phyloP scores from a whole-genome alignment of 805 yeast genomes.

The Yarrowia bubula region DNA sequence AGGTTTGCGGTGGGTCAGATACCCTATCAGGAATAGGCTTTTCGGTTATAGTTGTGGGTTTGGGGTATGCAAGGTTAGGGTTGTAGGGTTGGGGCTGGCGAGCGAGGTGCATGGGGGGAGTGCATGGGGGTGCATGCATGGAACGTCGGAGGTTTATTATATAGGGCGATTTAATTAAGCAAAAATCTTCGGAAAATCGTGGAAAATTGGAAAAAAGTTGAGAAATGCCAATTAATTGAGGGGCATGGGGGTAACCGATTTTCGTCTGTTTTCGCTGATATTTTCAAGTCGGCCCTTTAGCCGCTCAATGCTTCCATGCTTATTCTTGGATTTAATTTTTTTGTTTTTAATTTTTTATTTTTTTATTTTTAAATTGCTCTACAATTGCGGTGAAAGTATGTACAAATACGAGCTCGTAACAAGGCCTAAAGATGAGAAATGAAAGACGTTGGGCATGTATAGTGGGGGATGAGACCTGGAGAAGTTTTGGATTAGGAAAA shows the following conservation, averaged over 20 bases:
- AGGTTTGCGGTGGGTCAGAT: neutral
- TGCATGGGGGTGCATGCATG: slow-evolving; percentile 11
- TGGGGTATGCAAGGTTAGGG: slow-evolving; percentile 13
- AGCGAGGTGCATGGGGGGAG: too few relatives aligned
- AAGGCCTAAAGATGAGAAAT: neutral
- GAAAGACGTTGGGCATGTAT: slow-evolving; percentile 8
- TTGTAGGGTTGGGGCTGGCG: neutral
- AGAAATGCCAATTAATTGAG: too few relatives aligned
- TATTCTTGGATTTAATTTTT: neutral
- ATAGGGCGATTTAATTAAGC: neutral
- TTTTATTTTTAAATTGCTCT: neutral
- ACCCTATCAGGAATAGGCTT: neutral
- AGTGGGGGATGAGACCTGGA: neutral
- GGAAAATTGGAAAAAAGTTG: too few relatives aligned
- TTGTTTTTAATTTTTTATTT: neutral
- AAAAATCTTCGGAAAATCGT: too few relatives aligned
- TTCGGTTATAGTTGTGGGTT: slow-evolving; percentile 19
- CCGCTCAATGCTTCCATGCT: neutral
- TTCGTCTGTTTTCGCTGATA: too few relatives aligned
- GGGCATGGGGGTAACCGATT: too few relatives aligned
- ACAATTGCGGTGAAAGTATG: neutral
- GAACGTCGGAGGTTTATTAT: neutral
- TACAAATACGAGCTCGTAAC: neutral
- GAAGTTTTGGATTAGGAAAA: too few relatives aligned
- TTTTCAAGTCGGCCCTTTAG: too few relatives aligned